A percentile compares a stretch with the other conserved stretches of the same genome.
These are phyloP conservation scores for Hyphopichia pseudoburtonii DNA, from an alignment of 1,139 yeast species.

Conservation along the genomic window DNA sequence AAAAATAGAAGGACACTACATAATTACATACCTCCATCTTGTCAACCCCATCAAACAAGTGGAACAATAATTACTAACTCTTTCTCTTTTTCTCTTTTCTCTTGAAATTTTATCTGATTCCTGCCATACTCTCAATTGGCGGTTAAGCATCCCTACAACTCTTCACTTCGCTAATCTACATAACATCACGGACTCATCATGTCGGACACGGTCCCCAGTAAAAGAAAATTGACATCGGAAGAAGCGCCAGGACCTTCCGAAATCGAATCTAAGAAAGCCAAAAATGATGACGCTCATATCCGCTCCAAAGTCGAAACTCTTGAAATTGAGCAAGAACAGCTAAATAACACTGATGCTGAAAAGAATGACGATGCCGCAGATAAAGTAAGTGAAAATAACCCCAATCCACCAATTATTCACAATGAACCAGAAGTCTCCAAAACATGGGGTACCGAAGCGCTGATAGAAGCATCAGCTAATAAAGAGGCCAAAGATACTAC, in stretches of 20 bases:
- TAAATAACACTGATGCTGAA: background rate
- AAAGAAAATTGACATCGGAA: constrained; percentile 20
- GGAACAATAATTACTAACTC: too few relatives aligned
- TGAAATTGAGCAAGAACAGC: constrained; percentile 1
- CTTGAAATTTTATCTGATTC: too few relatives aligned
- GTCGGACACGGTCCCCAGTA: constrained; percentile 6
- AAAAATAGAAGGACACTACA: too few relatives aligned
- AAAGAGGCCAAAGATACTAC: background rate
- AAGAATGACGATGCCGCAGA: background rate
- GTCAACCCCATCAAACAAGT: too few relatives aligned
- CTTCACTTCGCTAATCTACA: too few relatives aligned
- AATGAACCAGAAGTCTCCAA: background rate
- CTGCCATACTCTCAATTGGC: too few relatives aligned
- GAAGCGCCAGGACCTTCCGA: constrained; percentile 4
- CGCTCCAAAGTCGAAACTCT: constrained; percentile 2
- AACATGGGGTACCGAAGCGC: background rate
- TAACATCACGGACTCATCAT: too few relatives aligned
- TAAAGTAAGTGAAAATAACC: background rate
- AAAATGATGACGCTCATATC: background rate
- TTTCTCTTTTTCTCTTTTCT: too few relatives aligned
- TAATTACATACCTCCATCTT: too few relatives aligned
- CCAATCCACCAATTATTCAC: background rate
- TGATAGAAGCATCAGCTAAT: background rate
- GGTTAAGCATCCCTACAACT: too few relatives aligned
- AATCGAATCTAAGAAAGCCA: background rate